Base-by-base conservation (phyloP, 2,329 filamentous ascomycete genomes). In the Aaosphaeria pasadenensis region DNA sequence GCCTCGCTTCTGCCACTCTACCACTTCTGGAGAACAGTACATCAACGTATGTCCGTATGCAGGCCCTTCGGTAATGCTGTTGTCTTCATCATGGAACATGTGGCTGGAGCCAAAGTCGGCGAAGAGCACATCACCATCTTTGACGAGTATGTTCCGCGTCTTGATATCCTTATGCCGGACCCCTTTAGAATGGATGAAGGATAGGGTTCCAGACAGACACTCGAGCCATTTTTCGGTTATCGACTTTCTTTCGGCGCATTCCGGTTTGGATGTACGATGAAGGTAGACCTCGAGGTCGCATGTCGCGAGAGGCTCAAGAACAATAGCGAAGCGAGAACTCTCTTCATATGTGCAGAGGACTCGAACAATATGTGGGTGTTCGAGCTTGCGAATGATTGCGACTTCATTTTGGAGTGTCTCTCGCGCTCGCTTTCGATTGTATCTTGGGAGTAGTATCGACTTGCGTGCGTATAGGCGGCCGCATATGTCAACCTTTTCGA, bases 151-250 rank as follows among this genome's bases (percentile, higher is more conserved):
- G 31, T 59, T 59, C 5, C 45, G 44, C 3, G 56, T 46, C 44
- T 59, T 59, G 45, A 59, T 59, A 40, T 59, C 55, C 42, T 57
- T 59, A 41, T 59, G 56, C 5, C 55, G 49, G 17, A 59, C 43
- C 1, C 48, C 46, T 38, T 53, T 49, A 2, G 44, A 47, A 38
- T 59, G 56, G 7, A 57, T 54, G 43, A 52, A 57, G 5, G 53
- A 46, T 2, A 59, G 44, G 11, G 51, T 49, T 13, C 49, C 52
- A 2, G 55, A 43, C 2, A 58, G 45, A 45, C 56, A 59, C 13
- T 47, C 9, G 5, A 56, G 28, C 54, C 54, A 57, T 40, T 48
- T 53, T 45, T n/a, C 7, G 9, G n/a, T 36, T 36, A 36, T 9
- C 9, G 7, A 9, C n/a, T n/a, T 9, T 42, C 50, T 11, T 45